These are phyloP conservation scores for Acer saccharum DNA, from an alignment of 345 rosid species.

Conservation along the genomic window DNA sequence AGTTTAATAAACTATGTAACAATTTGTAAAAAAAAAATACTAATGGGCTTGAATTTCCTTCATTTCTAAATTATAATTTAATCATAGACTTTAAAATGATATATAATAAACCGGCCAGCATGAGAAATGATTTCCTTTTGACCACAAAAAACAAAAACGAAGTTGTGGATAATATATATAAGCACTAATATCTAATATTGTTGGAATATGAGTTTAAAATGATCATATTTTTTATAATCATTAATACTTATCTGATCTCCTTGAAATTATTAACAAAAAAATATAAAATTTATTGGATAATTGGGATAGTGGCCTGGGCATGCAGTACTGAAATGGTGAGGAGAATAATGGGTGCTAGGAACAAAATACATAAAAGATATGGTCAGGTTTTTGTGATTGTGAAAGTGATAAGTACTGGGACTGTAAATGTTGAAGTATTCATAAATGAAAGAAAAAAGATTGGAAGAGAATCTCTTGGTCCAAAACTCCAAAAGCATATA, in stretches of 20 bases:
- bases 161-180: no score
- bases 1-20: no score
- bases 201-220: background rate
- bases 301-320: background rate
- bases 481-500: conserved; percentile 13
- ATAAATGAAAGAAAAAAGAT: background rate
- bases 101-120: no score
- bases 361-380: conserved; percentile 6
- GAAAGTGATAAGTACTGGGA: conserved; percentile 25
- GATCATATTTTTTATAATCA: background rate
- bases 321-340: background rate
- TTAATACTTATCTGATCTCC: background rate
- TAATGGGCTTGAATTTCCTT: no score
- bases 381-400: conserved; percentile 14
- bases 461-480: conserved; percentile 18
- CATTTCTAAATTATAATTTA: no score
- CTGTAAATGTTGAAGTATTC: conserved; percentile 21
- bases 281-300: background rate
- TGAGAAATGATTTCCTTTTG: no score
- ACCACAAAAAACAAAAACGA: no score
- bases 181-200: background rate
- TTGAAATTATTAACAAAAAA: background rate
- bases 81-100: no score
- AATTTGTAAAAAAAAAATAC: no score
- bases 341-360: background rate